Evolutionary conservation across 257 asterid species (phyloP).

Genomic region (Phtheirospermum japonicum): DNA sequence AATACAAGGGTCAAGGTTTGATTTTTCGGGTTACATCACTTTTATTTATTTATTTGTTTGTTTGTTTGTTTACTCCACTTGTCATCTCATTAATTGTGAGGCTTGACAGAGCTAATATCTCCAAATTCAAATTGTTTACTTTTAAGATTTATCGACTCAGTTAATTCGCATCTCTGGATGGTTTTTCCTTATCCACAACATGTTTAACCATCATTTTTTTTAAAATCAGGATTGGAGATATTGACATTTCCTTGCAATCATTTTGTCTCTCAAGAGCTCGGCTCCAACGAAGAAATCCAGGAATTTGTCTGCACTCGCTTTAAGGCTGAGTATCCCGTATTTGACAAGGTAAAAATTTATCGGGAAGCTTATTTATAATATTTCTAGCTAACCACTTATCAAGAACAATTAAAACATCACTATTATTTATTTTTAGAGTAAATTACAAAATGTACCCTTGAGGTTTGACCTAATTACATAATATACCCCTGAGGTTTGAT

Average conservation of each 20-base stretch:
- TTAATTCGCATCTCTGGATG: neutral
- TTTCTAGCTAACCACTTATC: no score
- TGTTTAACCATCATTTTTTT: neutral
- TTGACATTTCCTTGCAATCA: conserved; percentile 97
- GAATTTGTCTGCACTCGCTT: conserved; percentile 85
- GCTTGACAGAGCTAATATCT: neutral
- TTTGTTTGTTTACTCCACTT: neutral
- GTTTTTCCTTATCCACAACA: neutral
- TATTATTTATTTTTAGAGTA: no score
- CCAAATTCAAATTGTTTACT: neutral
- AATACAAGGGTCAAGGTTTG: conserved; percentile 79
- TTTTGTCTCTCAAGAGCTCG: conserved; percentile 90
- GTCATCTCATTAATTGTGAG: conserved; percentile 4
- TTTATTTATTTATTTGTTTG: no score
- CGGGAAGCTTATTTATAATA: neutral
- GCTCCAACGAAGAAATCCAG: conserved; percentile 74
- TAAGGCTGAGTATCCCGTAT: conserved; percentile 86
- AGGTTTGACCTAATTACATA: no score
- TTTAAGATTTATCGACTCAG: neutral
- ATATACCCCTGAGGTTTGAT: no score
- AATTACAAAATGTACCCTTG: no score
- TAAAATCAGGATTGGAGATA: conserved; percentile 83
- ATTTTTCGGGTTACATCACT: conserved; percentile 7
- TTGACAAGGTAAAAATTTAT: conserved; percentile 58
- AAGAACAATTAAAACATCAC: no score